Conservation (phyloP, 345 rosid genomes). For the Balakata baccata region DNA sequence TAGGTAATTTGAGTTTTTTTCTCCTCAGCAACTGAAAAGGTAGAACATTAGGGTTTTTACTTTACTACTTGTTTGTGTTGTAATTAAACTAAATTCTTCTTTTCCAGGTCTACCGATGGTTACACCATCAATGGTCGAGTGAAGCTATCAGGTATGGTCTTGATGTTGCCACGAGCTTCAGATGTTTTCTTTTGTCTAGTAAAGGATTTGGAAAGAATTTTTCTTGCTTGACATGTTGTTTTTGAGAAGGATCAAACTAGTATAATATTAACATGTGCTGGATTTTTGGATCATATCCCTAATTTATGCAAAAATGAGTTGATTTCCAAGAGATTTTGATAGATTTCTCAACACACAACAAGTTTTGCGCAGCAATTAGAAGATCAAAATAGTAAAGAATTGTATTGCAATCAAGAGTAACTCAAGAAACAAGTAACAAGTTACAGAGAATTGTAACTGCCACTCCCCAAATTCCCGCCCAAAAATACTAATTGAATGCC, state of each 20-base stretch:
- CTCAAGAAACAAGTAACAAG: too few relatives aligned
- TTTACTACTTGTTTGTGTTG: not conserved
- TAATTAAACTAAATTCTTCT: not conserved
- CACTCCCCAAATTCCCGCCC: too few relatives aligned
- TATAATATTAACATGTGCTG: not conserved
- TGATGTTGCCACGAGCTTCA: not conserved
- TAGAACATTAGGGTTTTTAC: conserved; percentile 10
- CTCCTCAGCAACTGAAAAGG: not conserved
- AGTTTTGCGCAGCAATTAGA: too few relatives aligned
- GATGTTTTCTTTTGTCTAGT: not conserved
- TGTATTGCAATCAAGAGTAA: too few relatives aligned
- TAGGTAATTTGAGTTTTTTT: not conserved
- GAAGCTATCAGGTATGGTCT: conserved; percentile 50
- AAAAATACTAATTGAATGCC: too few relatives aligned
- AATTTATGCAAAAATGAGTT: not conserved
- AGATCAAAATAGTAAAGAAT: too few relatives aligned
- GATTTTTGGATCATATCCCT: not conserved
- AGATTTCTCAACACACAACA: too few relatives aligned
- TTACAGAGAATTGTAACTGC: too few relatives aligned
- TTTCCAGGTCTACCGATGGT: conserved; percentile 63
- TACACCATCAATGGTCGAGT: conserved; percentile 76
- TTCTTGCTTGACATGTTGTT: not conserved
- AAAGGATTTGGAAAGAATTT: not conserved
- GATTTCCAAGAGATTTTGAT: not conserved
- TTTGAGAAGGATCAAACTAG: not conserved